These are phyloP conservation scores for Chalciporus sp. DNA, from an alignment of 1,284 basidiomycete genomes.

Conservation along the genomic window DNA sequence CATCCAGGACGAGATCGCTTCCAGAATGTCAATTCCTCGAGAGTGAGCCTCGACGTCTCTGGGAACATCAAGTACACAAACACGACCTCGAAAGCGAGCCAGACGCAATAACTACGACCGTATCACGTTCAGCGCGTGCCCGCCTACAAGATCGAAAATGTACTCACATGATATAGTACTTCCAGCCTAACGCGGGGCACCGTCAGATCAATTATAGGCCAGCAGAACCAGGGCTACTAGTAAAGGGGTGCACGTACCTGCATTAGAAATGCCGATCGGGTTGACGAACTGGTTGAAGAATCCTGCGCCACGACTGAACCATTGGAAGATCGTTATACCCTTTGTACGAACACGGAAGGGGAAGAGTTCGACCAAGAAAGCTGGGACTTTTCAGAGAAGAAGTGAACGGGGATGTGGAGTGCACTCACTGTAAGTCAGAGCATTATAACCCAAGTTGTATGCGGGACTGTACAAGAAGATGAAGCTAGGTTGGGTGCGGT, in stretches of 20 bases:
- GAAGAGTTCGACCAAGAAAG: constrained; percentile 29
- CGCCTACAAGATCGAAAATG: not conserved
- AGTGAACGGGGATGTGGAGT: not conserved
- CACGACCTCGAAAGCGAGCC: constrained; percentile 47
- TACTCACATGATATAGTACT: constrained; percentile 22
- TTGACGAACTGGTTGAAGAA: constrained; percentile 17
- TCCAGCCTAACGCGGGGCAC: constrained; percentile 18
- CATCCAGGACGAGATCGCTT: constrained; percentile 26
- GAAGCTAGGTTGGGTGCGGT: constrained; percentile 10
- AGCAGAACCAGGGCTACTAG: no score
- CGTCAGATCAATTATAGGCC: not conserved
- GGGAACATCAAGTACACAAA: constrained; percentile 57
- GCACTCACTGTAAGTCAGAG: constrained; percentile 15
- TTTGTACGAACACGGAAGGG: constrained; percentile 23
- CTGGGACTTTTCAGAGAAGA: constrained; percentile 4
- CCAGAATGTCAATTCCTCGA: constrained; percentile 66
- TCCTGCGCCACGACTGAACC: constrained; percentile 9
- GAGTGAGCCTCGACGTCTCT: constrained; percentile 53
- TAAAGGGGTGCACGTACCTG: constrained; percentile 16
- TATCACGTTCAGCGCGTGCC: no score
- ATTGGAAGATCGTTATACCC: constrained; percentile 20
- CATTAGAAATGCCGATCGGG: constrained; percentile 20
- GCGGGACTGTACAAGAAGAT: constrained; percentile 12
- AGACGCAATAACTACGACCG: constrained; percentile 42
- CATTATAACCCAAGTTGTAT: constrained; percentile 12